Percentiles rank a stretch among this genome's conserved stretches.
phyloP scores from a whole-genome alignment of 169 alveolate species.

The Plasmodium ovale region DNA sequence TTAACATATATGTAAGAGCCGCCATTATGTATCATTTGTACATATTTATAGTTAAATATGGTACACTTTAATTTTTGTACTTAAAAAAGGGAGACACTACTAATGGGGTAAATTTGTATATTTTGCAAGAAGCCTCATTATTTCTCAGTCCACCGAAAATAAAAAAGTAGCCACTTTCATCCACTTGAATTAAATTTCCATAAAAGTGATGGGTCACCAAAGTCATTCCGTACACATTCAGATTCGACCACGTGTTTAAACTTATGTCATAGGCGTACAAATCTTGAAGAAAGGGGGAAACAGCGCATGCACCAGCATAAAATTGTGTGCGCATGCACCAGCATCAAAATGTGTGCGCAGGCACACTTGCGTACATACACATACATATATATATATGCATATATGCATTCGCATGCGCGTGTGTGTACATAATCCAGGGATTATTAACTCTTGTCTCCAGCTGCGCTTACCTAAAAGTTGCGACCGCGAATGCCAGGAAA shows the following conservation, averaged over 20 bases:
- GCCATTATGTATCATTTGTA: no score
- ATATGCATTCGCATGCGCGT: background rate
- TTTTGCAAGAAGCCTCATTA: slow-evolving; percentile 27
- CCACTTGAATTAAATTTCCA: slow-evolving; percentile 54
- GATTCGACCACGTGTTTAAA: slow-evolving; percentile 47
- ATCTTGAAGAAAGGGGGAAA: slow-evolving; percentile 12
- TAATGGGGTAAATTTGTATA: slow-evolving; percentile 63
- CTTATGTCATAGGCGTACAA: slow-evolving; percentile 62
- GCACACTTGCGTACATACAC: background rate
- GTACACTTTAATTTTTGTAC: slow-evolving; percentile 16
- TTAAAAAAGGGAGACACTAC: slow-evolving; percentile 9
- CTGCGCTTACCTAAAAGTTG: slow-evolving; percentile 27
- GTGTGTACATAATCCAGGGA: background rate
- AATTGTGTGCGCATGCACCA: background rate
- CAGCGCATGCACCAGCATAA: background rate
- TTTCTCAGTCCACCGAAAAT: slow-evolving; percentile 70
- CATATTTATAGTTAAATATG: background rate
- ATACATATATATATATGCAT: background rate
- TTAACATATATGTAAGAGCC: background rate
- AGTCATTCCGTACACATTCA: slow-evolving; percentile 59
- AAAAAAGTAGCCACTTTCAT: slow-evolving; percentile 65
- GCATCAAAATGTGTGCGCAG: background rate
- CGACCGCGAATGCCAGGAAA: slow-evolving; percentile 29
- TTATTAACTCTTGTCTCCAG: background rate
- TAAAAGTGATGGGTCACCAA: slow-evolving; percentile 56